These are phyloP conservation scores for Dipteronia dyeriana DNA, from an alignment of 345 rosid species.

Conservation along the genomic window DNA sequence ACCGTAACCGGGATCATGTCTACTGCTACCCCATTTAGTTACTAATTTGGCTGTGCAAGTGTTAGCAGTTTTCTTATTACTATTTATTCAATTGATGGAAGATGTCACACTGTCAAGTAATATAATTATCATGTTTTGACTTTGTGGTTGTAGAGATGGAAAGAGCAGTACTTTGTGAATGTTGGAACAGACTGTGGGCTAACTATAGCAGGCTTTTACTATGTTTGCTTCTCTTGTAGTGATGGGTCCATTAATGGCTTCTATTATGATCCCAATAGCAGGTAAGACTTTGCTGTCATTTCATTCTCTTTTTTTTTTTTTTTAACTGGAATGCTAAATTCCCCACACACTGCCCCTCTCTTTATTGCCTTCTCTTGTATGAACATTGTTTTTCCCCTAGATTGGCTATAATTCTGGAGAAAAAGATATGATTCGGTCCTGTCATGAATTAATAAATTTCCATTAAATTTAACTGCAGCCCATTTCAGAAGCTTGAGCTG, in stretches of 20 bases:
- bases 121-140: constrained; percentile 17
- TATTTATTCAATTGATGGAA: too few species aligned
- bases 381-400: too few species aligned
- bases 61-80: neutral
- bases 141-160: constrained; percentile 72
- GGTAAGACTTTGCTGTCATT: constrained; percentile 36
- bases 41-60: neutral
- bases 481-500: constrained; percentile 92
- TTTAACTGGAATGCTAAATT: too few species aligned
- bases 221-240: constrained; percentile 86
- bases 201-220: constrained; percentile 95
- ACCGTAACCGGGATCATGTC: too few species aligned
- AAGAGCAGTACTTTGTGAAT: constrained; percentile 91
- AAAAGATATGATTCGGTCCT: too few species aligned
- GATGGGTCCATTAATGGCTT: constrained; percentile 92
- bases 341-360: too few species aligned
- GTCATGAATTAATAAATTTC: too few species aligned
- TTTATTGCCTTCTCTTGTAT: too few species aligned
- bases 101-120: neutral
- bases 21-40: neutral
- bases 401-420: too few species aligned
- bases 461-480: constrained; percentile 61
- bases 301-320: too few species aligned
- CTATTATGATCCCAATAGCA: constrained; percentile 95
- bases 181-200: constrained; percentile 96